Base-by-base conservation (phyloP, 768 basidiomycete genomes). In the Trametes coccinea region DNA sequence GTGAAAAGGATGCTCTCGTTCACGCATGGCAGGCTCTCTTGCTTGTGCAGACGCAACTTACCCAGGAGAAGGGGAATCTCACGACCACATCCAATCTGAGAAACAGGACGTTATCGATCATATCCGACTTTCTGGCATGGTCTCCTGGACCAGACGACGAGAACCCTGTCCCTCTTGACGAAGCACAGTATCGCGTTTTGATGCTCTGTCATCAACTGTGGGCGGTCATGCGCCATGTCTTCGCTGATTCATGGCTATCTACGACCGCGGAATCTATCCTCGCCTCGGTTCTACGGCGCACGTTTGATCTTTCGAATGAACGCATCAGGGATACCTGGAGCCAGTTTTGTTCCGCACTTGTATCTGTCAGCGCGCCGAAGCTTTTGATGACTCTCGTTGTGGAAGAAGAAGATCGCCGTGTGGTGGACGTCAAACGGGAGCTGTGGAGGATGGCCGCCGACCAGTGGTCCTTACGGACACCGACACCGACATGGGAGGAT, bases 11-110 rank as follows among this genome's bases (percentile, higher is more conserved):
- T 13, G 71, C 71, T 45, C 71, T 84, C 29, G 48, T 82, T 4
- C 68, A 74, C 45, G 71, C 77, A 1, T 89, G 87, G 87, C 78
- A 82, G 62, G 78, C 81, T 0, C 75, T 89, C 16, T 72, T 89
- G n/a, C 78, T 85, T 29, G 79, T 73, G 16, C 80, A 78, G 45
- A 73, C 80, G 9, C 77, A 80, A 53, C 67, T 81, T 10, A 76
- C 77, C 0, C 77, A 80, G 57, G 76, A 70, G 22, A 69, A 69
- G 34, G 72, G 71, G 0, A 76, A 79, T 63, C 66, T 78, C 11
- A 73, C 76, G 1, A 63, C 77, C 3, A 61, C 75, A 16, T 58
- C 78, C 0, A 66, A 73, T 4, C 73, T 79, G 52, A 72, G 78
- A 14, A 69, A 63, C 14, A 71, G 67, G 47, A 64, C 80, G 2